Conservation (phyloP, 306 rosid genomes). For the Echinosophora koreensis region DNA sequence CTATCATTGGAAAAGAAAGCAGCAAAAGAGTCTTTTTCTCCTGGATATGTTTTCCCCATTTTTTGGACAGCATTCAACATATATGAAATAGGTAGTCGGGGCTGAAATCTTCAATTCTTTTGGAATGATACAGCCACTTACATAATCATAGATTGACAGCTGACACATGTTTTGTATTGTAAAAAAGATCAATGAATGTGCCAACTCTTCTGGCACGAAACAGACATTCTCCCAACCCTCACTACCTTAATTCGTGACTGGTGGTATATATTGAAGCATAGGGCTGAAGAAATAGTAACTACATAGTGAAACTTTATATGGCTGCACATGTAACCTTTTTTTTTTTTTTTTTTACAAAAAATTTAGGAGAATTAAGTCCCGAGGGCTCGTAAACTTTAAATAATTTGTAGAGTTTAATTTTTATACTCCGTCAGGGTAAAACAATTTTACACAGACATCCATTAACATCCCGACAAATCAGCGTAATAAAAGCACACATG, state of each 20-base stretch:
- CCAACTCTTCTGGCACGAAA: constrained; percentile 1
- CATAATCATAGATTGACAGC: background rate
- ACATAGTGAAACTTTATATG: constrained; percentile 18
- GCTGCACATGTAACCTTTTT: background rate
- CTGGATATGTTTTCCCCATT: background rate
- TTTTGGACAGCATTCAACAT: background rate
- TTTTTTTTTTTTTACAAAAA: too few species aligned
- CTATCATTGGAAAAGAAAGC: constrained; percentile 35
- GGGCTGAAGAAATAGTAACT: constrained; percentile 15
- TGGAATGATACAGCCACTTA: constrained; percentile 5
- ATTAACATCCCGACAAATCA: too few species aligned
- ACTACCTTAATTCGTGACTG: background rate
- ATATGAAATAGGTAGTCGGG: background rate
- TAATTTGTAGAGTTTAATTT: background rate
- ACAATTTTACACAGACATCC: too few species aligned
- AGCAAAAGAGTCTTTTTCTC: constrained; percentile 23
- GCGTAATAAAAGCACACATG: too few species aligned
- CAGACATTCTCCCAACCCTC: background rate
- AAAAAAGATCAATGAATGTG: background rate
- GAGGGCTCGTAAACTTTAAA: background rate
- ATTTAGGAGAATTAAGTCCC: too few species aligned
- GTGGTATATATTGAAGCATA: background rate
- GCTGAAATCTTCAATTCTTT: constrained; percentile 3
- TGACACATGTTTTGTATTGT: background rate
- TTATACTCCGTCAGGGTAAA: too few species aligned